Conservation (phyloP, 129 eudicot species). For the Flaveria bidentis region DNA sequence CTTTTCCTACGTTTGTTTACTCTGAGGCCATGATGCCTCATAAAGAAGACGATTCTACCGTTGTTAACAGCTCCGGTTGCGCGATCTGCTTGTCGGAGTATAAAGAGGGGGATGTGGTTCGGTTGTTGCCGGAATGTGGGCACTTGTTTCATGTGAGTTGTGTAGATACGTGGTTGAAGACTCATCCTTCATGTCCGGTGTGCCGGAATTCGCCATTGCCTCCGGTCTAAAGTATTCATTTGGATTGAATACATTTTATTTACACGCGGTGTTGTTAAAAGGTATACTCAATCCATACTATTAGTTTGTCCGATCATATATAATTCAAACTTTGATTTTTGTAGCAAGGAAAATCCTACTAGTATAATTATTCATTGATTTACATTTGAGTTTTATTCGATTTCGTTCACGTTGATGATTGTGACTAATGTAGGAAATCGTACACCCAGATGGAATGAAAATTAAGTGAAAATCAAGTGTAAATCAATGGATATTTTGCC, state of each 20-base stretch:
- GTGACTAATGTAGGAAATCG: too few species aligned
- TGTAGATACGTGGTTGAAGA: slow-evolving; percentile 30
- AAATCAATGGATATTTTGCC: too few species aligned
- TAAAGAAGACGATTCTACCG: neutral
- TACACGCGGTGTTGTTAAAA: too few species aligned
- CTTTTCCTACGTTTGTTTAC: slow-evolving; percentile 33
- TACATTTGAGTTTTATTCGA: too few species aligned
- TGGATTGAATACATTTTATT: neutral
- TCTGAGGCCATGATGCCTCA: slow-evolving; percentile 19
- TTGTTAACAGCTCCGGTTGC: slow-evolving; percentile 27
- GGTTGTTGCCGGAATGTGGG: slow-evolving; percentile 31
- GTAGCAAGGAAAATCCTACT: too few species aligned
- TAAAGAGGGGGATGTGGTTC: neutral
- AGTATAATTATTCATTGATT: too few species aligned
- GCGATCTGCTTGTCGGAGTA: slow-evolving; percentile 31
- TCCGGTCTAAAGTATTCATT: neutral
- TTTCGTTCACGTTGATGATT: too few species aligned
- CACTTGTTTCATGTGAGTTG: slow-evolving; percentile 29
- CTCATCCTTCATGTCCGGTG: slow-evolving; percentile 37
- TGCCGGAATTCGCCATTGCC: slow-evolving; percentile 34
- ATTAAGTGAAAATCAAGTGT: too few species aligned
- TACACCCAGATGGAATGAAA: too few species aligned
- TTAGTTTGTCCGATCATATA: too few species aligned
- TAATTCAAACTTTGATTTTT: too few species aligned
- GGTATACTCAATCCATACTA: too few species aligned